Evolutionary conservation across 2,329 filamentous ascomycete species (phyloP).

Genomic region (Cercospora brassicicola): DNA sequence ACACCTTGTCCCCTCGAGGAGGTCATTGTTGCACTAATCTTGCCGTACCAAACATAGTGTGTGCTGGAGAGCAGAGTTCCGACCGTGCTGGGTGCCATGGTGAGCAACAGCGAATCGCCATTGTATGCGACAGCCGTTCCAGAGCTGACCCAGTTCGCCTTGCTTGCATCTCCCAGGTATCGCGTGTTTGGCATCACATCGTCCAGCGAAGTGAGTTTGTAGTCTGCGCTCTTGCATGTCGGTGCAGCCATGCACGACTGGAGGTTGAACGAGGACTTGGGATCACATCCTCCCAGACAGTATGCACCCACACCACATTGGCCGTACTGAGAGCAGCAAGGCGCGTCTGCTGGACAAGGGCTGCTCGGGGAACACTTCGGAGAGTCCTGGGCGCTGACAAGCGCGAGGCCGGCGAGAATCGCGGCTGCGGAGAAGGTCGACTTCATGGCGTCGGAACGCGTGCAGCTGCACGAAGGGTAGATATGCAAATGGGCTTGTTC

Average conservation of each 20-base stretch:
- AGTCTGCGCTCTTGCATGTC: constrained; percentile 72
- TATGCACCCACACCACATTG: constrained; percentile 91
- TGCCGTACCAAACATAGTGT: constrained; percentile 96
- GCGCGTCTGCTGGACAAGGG: constrained; percentile 36
- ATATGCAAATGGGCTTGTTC: neutral
- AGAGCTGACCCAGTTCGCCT: constrained; percentile 84
- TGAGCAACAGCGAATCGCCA: constrained; percentile 70
- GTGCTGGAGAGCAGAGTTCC: constrained; percentile 85
- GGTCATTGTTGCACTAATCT: constrained; percentile 80
- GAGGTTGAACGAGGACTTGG: constrained; percentile 75
- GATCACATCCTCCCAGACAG: constrained; percentile 94
- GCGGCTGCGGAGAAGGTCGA: constrained; percentile 35
- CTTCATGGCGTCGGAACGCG: constrained; percentile 28
- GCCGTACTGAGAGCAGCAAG: constrained; percentile 65
- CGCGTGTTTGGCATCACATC: constrained; percentile 69
- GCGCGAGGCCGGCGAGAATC: constrained; percentile 36
- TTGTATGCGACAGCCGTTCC: constrained; percentile 70
- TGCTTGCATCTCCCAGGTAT: constrained; percentile 80
- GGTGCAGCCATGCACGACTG: constrained; percentile 84
- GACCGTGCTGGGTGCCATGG: constrained; percentile 81
- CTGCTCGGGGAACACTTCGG: constrained; percentile 36
- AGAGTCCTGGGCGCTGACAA: constrained; percentile 29
- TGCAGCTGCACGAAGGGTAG: constrained; percentile 6
- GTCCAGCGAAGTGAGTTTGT: constrained; percentile 72
- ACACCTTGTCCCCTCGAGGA: constrained; percentile 83